Evolutionary conservation across 768 basidiomycete genomes (phyloP), one percentile per base, ranked within the genome.

Genomic region (Lactarius pseudohatsudake): DNA sequence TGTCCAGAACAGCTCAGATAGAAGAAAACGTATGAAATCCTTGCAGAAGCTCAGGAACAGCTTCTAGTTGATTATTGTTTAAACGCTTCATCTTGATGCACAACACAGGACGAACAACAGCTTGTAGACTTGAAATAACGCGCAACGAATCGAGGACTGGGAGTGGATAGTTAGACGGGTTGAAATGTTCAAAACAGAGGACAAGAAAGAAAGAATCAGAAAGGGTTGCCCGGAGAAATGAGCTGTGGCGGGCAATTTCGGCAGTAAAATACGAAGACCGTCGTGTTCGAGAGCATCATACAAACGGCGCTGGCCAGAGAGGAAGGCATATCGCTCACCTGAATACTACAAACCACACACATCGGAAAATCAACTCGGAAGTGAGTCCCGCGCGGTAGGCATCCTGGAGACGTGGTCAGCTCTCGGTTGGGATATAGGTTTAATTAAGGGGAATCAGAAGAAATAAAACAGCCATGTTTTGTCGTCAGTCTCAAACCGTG

Each of bases 231-330:
- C 91, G 89, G 85, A 76, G 55, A 73, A 73, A 82, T 92, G 91
- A 92, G 91, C 91, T 92, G 86, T 90, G 87, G 87, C 91, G 90
- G 91, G 91, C 91, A 85, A 75, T 90, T 92, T 92, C 91, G 91
- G 87, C 89, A 91, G 77, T 65, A 76, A 47, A 64, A 73, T 92
- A 92, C 91, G 91, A 90, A 92, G 91, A 92, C 91, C 91, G 91
- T 92, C 91, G 91, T 92, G 89, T 87, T 86, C 81, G 78, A 59
- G 59, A 84, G 76, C 89, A 91, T 90, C 88, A 88, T 86, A 63
- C 22, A 67, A 66, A 74, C 64, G 28, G 38, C 56, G 43, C 18
- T 45, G 59, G 45, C 43, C 61, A 4, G 16, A 45, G 34, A 61
- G n/a, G 2, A 57, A 15, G 32, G 4, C 7, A 18, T 20, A 11